Conservation (phyloP, 1,284 basidiomycete species). For the Trametes sp. region DNA sequence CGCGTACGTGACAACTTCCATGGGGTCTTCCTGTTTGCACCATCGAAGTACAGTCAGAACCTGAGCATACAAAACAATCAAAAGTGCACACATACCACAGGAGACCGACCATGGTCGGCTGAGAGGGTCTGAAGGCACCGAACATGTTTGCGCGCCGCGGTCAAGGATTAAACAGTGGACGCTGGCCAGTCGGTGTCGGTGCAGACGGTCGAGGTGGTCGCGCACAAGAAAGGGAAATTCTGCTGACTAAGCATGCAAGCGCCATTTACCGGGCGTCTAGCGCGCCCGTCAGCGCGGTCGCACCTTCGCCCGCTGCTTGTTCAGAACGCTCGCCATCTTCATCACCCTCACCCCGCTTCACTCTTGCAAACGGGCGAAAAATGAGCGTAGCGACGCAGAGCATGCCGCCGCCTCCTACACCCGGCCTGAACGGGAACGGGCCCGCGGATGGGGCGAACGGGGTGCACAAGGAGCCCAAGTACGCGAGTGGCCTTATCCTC, state of each 20-base stretch:
- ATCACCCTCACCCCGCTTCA: slow-evolving; percentile 7
- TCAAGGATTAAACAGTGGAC: slow-evolving; percentile 1
- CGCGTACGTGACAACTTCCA: slow-evolving; percentile 92
- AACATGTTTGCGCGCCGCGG: slow-evolving; percentile 59
- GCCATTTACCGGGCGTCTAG: slow-evolving; percentile 10
- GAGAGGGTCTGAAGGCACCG: slow-evolving; percentile 76
- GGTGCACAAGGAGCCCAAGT: slow-evolving; percentile 58
- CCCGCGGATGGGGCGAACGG: slow-evolving; percentile 52
- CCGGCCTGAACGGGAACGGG: slow-evolving; percentile 45
- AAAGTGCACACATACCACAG: slow-evolving; percentile 65
- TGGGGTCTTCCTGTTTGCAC: slow-evolving; percentile 83
- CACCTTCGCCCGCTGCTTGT: slow-evolving; percentile 15
- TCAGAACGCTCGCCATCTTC: slow-evolving; percentile 13
- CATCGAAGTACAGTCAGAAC: background rate
- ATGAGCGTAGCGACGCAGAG: slow-evolving; percentile 54
- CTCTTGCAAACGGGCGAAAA: slow-evolving; percentile 13
- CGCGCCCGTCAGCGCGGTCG: slow-evolving; percentile 21
- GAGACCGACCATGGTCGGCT: slow-evolving; percentile 74
- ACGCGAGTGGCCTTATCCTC: slow-evolving; percentile 86
- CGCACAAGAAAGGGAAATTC: slow-evolving; percentile 16
- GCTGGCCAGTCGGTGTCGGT: too few species aligned
- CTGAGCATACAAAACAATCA: background rate
- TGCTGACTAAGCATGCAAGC: slow-evolving; percentile 40
- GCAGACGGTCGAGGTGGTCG: slow-evolving; percentile 25
- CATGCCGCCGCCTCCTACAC: slow-evolving; percentile 42